Base-by-base conservation (phyloP, 495 filamentous ascomycete species). In the Hypoxylon lienhwacheense region DNA sequence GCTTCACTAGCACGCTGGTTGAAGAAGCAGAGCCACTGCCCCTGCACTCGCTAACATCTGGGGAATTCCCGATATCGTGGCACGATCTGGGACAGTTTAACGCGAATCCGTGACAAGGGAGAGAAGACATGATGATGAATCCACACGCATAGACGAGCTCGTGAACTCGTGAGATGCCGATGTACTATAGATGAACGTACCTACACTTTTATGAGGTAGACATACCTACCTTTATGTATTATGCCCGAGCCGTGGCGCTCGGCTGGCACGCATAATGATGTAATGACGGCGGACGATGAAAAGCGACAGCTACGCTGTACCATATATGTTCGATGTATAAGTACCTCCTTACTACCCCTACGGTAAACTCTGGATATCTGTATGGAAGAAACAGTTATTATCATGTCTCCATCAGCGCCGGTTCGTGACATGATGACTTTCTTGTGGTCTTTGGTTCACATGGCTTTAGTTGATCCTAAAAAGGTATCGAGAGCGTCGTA, bases 1-100 rank as follows among this genome's bases (percentile, higher is more conserved):
- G 63, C 28, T 68, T 68, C 37, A 43, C 65, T n/a, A 68, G 63
- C 24, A 66, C 65, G 6, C 36, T 68, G 4, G 48, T 68, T 7
- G 63, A 63, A 21, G 54, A 63, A 39, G 58, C 55, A 35, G 44
- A 55, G 31, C 56, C 41, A 26, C 45, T 53, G 1, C 60, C 58
- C 20, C 34, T 53, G 1, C 60, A 61, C 20, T 31, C 42, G 14
- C 43, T 66, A 16, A 25, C 47, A 17, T 43, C 60, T 1, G 24
- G 40, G 11, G 52, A 58, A 0, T 67, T 67, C 41, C 62, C 65
- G 11, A 63, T 67, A 45, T 65, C 41, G 10, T 67, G 65, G 65
- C 52, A 67, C 1, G 62, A 67, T 40, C 17, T 67, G 7, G 55
- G 59, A 7, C 58, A 67, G 11, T 65, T 49, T 21, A 12, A 47